Base-by-base conservation (phyloP, 2,329 filamentous ascomycete species). In the Ophiobolus disseminans region DNA sequence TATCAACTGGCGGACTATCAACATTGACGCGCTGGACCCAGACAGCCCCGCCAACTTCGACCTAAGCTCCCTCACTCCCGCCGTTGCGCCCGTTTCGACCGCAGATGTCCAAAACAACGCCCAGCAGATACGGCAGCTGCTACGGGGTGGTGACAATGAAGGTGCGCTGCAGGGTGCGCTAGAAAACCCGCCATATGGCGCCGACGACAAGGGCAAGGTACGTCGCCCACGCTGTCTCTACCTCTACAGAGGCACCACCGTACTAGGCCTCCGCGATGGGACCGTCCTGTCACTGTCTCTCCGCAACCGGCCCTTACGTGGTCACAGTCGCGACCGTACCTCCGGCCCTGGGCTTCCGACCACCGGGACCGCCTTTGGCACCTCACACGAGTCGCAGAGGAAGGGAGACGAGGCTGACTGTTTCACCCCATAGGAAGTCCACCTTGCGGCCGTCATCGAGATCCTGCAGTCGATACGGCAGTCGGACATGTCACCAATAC, bases 381-480 rank as follows among this genome's bases (percentile, higher is more conserved):
- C 47, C 48, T 58, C 35, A 50, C 60, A 64, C 60, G n/a, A 60
- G 50, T 36, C 46, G 57, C 56, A 54, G 26, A 44, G 21, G 40
- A 51, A 55, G 53, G 57, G 40, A 63, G 31, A 54, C 44, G 41
- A 50, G 55, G 63, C 66, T 70, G 60, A 72, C 63, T 45, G 42
- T 55, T 62, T 54, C 35, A 34, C 38, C 46, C 34, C 46, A 51
- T 74, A 96, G 87, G 91, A 96, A 59, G 80, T 91, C 22, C 91
- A 97, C 73, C 80, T 96, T 57, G 86, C 90, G 60, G 93, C 90
- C 16, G 89, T 99, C 31, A 86, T 91, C 53, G 94, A 99, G 77
- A 92, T 97, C 49, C 80, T 99, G 58, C 92, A 96, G 75, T 94
- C 91, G 16, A 97, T 97, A 77, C 92, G 96, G 73, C 91, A 94